Conservation (phyloP, 495 filamentous ascomycete species). For the Tuber umbilicatum region DNA sequence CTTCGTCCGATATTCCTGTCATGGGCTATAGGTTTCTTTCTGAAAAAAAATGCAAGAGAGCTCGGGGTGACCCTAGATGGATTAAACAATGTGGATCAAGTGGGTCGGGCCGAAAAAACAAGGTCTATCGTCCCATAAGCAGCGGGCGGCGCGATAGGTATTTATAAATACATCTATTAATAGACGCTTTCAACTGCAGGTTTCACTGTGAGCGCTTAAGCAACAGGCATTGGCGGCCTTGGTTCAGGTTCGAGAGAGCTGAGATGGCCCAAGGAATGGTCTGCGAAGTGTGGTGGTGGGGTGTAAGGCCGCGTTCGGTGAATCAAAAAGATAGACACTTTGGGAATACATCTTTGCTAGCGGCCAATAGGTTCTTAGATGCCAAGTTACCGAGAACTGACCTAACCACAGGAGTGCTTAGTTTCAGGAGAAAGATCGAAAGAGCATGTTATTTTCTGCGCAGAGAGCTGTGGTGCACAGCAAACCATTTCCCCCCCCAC, state of each 20-base stretch:
- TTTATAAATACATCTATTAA: constrained; percentile 6
- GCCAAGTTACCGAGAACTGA: neutral
- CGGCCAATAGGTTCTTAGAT: neutral
- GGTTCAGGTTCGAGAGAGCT: neutral
- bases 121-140: constrained; percentile 4
- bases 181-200: neutral
- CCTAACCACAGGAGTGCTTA: constrained; percentile 4
- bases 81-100: constrained; percentile 2
- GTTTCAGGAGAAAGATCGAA: neutral
- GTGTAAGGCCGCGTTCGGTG: neutral
- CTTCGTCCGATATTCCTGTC: constrained; percentile 1
- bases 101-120: constrained; percentile 6
- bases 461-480: neutral
- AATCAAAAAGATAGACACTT: neutral
- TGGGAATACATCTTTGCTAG: neutral
- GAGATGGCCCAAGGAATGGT: neutral
- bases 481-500: neutral
- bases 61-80: neutral
- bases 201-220: neutral
- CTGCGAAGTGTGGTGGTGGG: neutral
- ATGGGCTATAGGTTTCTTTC: constrained; percentile 1
- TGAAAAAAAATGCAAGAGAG: constrained; percentile 1
- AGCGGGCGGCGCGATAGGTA: constrained; percentile 2
- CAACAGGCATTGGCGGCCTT: neutral
- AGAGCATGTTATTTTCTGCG: neutral